A percentile compares a stretch with the other conserved stretches of the same genome.
phyloP scores from a whole-genome alignment of 345 rosid genomes.

The Tarenaya hassleriana region DNA sequence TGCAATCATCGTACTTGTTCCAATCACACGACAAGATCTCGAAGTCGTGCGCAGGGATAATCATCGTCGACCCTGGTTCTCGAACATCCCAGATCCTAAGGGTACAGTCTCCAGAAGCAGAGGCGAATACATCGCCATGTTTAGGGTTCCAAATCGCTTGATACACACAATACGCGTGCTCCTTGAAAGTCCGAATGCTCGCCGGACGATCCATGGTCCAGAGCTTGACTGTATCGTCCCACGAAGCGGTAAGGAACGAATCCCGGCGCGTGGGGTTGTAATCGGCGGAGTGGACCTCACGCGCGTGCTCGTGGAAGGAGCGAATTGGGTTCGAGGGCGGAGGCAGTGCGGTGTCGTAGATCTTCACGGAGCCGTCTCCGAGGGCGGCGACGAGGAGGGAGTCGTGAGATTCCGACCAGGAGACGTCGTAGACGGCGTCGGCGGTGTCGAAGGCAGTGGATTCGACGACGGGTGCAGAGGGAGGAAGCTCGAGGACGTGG shows the following conservation, averaged over 20 bases:
- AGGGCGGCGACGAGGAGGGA: conserved; percentile 71
- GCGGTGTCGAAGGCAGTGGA: conserved; percentile 65
- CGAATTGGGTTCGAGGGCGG: conserved; percentile 68
- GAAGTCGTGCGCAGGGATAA: conserved; percentile 77
- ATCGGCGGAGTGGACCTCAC: conserved; percentile 79
- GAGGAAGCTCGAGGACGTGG: conserved; percentile 76
- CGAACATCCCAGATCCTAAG: conserved; percentile 82
- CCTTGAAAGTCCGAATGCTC: conserved; percentile 77
- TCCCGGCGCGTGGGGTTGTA: conserved; percentile 93
- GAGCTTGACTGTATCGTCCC: conserved; percentile 90
- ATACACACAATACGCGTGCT: conserved; percentile 86
- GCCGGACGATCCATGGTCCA: conserved; percentile 89
- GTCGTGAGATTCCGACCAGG: conserved; percentile 96
- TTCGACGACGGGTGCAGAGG: conserved; percentile 48
- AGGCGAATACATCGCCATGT: conserved; percentile 86
- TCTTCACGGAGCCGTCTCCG: conserved; percentile 84
- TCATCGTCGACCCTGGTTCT: conserved; percentile 87
- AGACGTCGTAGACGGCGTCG: conserved; percentile 79
- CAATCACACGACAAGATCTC: conserved; percentile 81
- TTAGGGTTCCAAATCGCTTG: conserved; percentile 80
- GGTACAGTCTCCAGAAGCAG: conserved; percentile 88
- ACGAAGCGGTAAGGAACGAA: conserved; percentile 75
- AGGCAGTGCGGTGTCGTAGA: conserved; percentile 72
- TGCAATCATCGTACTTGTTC: conserved; percentile 90
- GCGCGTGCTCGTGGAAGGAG: conserved; percentile 81